These are phyloP conservation scores for Tricholoma sp. DNA, from an alignment of 768 basidiomycete genomes.

Conservation along the genomic window DNA sequence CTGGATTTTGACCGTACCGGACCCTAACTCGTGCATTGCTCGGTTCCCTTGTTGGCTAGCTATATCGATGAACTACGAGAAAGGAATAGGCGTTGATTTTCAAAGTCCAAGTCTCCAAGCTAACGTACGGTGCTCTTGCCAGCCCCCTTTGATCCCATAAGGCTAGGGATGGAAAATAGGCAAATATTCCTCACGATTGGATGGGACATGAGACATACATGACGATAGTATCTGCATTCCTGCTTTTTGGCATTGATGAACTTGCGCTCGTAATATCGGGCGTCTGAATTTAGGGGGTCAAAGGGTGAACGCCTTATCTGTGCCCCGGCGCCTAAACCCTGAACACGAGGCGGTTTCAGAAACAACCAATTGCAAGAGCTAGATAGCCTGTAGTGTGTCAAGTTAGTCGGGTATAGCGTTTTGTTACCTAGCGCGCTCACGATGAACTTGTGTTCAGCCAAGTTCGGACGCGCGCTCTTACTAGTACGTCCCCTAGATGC, in stretches of 20 bases:
- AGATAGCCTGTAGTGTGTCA: too few relatives aligned
- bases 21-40: neutral
- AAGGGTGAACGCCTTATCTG: too few relatives aligned
- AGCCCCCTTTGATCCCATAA: neutral
- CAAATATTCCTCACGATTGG: neutral
- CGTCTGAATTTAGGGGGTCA: too few relatives aligned
- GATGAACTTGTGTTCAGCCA: too few relatives aligned
- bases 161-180: neutral
- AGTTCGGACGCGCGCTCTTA: too few relatives aligned
- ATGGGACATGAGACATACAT: neutral
- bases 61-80: neutral
- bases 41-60: neutral
- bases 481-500: too few relatives aligned
- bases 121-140: neutral
- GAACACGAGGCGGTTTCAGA: too few relatives aligned
- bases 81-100: neutral
- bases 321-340: too few relatives aligned
- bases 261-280: neutral
- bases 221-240: neutral
- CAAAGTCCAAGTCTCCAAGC: neutral
- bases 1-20: neutral
- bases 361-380: too few relatives aligned
- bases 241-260: neutral
- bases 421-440: too few relatives aligned
- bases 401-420: too few relatives aligned